A percentile compares a stretch with the other conserved stretches of the same genome.
Evolutionary conservation across 164 flowering plant genomes (phyloP).

Genomic region (Magnolia kwangsiensis): DNA sequence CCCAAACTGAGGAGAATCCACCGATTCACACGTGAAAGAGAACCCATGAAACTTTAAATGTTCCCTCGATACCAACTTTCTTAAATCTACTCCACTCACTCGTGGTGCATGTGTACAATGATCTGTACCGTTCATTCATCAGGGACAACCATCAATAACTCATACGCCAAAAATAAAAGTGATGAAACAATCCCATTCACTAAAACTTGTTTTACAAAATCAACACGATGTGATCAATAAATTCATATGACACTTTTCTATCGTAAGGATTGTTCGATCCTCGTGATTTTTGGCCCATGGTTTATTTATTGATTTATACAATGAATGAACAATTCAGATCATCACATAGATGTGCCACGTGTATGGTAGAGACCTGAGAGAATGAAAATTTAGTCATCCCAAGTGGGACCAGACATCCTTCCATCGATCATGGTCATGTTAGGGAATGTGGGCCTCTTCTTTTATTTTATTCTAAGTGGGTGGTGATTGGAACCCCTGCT

Average conservation of each 20-base stretch:
- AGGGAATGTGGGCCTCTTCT: background rate
- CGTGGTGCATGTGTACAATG: background rate
- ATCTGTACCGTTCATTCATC: background rate
- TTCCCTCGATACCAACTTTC: background rate
- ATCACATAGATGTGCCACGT: background rate
- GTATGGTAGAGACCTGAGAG: background rate
- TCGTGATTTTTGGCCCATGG: no score
- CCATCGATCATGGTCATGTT: background rate
- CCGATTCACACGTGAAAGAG: background rate
- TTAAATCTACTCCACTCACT: background rate
- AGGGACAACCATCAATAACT: background rate
- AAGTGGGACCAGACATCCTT: background rate
- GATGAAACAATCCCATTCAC: no score
- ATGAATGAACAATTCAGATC: background rate
- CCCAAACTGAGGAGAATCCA: background rate
- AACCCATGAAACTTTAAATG: background rate
- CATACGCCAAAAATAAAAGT: background rate
- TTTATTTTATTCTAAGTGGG: slow-evolving; percentile 1
- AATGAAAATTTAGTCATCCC: background rate
- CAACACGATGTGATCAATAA: background rate
- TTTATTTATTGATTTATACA: background rate
- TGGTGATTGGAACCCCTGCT: slow-evolving; percentile 1
- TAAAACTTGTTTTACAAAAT: background rate
- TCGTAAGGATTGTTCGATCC: no score
- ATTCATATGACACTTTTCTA: background rate